A percentile compares a stretch with the other conserved stretches of the same genome.
These are phyloP conservation scores for Boletellus ananas DNA, from an alignment of 768 basidiomycete species.

Conservation along the genomic window DNA sequence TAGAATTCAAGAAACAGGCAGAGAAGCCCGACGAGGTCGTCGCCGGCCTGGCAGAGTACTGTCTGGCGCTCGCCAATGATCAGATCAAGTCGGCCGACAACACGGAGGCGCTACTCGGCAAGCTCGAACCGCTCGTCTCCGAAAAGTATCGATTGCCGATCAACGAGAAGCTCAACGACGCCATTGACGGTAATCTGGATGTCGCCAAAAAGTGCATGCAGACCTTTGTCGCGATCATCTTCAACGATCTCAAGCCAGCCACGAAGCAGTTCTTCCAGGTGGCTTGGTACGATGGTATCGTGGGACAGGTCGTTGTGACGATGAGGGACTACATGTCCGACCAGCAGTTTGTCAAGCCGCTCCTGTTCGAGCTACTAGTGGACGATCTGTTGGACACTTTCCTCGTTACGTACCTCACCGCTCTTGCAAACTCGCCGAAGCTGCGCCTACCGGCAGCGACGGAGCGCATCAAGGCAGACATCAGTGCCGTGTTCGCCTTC, in stretches of 20 bases:
- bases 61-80: slow-evolving; percentile 95
- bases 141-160: slow-evolving; percentile 86
- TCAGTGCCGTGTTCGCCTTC: slow-evolving; percentile 72
- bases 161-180: slow-evolving; percentile 85
- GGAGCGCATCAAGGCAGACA: slow-evolving; percentile 80
- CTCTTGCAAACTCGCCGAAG: slow-evolving; percentile 81
- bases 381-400: slow-evolving; percentile 92
- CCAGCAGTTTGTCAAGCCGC: slow-evolving; percentile 84
- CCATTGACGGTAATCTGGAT: slow-evolving; percentile 97
- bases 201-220: slow-evolving; percentile 98
- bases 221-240: slow-evolving; percentile 89
- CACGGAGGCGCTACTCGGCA: slow-evolving; percentile 77
- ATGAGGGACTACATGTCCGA: slow-evolving; percentile 97
- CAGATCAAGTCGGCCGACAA: slow-evolving; percentile 96
- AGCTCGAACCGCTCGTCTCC: slow-evolving; percentile 88
- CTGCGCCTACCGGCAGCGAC: slow-evolving; percentile 81
- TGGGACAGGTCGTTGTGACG: slow-evolving; percentile 89
- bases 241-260: slow-evolving; percentile 90
- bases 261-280: slow-evolving; percentile 80
- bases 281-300: slow-evolving; percentile 86
- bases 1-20: slow-evolving; percentile 81
- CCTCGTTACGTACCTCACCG: slow-evolving; percentile 86
- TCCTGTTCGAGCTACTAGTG: slow-evolving; percentile 85
- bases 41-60: slow-evolving; percentile 90
- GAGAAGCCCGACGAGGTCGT: slow-evolving; percentile 87